These are phyloP conservation scores for Mortierella sp. DNA, from an alignment of 371 early-diverging fungal species.

Conservation along the genomic window DNA sequence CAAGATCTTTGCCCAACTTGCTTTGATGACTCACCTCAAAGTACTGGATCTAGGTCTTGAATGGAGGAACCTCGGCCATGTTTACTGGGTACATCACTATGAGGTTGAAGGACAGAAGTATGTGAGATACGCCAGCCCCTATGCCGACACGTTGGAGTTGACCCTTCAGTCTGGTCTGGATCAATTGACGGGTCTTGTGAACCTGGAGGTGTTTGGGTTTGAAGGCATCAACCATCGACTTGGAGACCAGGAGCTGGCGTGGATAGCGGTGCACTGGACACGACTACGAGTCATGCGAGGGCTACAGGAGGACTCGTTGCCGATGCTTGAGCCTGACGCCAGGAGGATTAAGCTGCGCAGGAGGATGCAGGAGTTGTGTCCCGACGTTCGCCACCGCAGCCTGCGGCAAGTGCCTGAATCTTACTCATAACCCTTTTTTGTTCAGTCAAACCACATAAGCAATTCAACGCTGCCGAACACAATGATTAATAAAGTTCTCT, in stretches of 20 bases:
- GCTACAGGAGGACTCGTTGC: background rate
- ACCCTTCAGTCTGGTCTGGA: background rate
- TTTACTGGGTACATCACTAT: background rate
- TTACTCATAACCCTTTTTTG: background rate
- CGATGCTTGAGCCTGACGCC: background rate
- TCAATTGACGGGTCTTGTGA: background rate
- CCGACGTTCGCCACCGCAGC: background rate
- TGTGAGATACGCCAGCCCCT: background rate
- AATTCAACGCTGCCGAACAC: background rate
- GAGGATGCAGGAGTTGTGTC: background rate
- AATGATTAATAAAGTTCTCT: too few relatives aligned
- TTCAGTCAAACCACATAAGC: background rate
- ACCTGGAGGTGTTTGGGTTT: conserved; percentile 1
- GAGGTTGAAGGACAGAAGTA: background rate
- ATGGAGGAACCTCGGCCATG: background rate
- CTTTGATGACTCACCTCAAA: background rate
- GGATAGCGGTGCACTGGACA: background rate
- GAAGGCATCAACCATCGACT: background rate
- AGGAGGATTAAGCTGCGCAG: background rate
- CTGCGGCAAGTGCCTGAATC: background rate
- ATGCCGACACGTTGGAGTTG: background rate
- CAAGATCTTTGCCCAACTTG: background rate
- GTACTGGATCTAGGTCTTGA: background rate
- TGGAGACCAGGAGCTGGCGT: background rate
- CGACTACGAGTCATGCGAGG: background rate